phyloP scores from a whole-genome alignment of 257 asterid genomes.

The Solanum paucissectum region DNA sequence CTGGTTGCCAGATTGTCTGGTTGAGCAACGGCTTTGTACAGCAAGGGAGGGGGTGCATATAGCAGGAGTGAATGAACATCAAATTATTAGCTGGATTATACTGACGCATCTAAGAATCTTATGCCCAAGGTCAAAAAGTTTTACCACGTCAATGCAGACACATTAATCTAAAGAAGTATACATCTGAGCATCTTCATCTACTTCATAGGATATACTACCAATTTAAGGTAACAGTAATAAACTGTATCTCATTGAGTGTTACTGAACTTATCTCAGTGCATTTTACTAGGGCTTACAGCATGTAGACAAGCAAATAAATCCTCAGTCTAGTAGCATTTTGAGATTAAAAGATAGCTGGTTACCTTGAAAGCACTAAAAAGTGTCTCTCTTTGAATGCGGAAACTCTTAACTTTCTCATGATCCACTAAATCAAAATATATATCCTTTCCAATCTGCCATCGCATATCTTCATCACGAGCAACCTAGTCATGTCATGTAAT shows the following conservation, averaged over 20 bases:
- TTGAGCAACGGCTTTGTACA: neutral
- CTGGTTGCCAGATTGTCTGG: neutral
- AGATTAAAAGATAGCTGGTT: neutral
- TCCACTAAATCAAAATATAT: constrained; percentile 90
- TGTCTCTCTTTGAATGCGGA: constrained; percentile 79
- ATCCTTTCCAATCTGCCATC: constrained; percentile 85
- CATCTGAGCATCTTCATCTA: neutral
- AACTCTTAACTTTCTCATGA: constrained; percentile 86
- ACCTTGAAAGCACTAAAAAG: constrained; percentile 81
- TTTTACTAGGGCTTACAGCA: neutral
- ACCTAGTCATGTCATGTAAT: constrained; percentile 30
- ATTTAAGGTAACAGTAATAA: neutral
- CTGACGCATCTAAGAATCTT: neutral
- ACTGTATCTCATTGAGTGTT: neutral
- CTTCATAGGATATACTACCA: neutral
- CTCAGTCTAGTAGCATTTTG: neutral
- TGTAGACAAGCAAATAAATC: neutral
- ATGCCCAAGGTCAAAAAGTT: neutral
- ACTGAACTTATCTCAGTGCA: neutral
- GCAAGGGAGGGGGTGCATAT: neutral
- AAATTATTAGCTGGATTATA: neutral
- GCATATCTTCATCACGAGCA: constrained; percentile 87
- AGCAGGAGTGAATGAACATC: neutral
- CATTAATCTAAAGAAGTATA: neutral
- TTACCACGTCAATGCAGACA: neutral